phyloP scores from a whole-genome alignment of 371 early-diverging fungal genomes.

The Zopfochytrium polystomum region DNA sequence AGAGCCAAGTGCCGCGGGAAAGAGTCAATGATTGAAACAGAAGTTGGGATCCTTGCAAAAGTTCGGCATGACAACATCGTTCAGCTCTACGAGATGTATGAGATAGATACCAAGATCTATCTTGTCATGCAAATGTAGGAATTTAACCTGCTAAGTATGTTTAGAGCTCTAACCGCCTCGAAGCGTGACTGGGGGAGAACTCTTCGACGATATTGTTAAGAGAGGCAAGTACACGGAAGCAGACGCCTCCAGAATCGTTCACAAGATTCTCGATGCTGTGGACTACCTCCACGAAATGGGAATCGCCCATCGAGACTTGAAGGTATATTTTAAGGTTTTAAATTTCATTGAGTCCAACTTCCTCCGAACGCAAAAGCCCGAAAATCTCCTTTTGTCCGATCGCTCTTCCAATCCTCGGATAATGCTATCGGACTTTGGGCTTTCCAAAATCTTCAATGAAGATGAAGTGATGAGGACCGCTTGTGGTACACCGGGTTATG shows the following conservation, averaged over 20 bases:
- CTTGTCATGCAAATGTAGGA: constrained; percentile 72
- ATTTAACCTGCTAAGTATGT: constrained; percentile 32
- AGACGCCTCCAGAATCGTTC: constrained; percentile 75
- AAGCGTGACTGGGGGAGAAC: constrained; percentile 80
- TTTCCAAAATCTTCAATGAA: constrained; percentile 81
- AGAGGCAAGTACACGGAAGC: constrained; percentile 67
- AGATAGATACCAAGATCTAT: constrained; percentile 73
- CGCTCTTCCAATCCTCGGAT: constrained; percentile 60
- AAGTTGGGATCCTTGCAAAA: constrained; percentile 70
- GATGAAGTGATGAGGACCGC: constrained; percentile 66
- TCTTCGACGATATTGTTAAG: constrained; percentile 82
- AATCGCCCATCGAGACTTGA: constrained; percentile 68
- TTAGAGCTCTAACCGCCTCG: neutral
- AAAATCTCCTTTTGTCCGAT: constrained; percentile 71
- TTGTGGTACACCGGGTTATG: constrained; percentile 97
- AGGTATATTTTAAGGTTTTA: constrained; percentile 31
- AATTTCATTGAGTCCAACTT: neutral
- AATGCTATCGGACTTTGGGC: constrained; percentile 92
- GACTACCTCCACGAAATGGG: constrained; percentile 59
- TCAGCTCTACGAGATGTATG: constrained; percentile 72
- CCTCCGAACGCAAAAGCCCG: constrained; percentile 54
- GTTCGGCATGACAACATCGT: constrained; percentile 81
- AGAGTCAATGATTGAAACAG: constrained; percentile 75
- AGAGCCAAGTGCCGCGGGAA: constrained; percentile 64
- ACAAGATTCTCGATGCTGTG: constrained; percentile 50